Evolutionary conservation across 2,329 filamentous ascomycete genomes (phyloP).

Genomic region (Fulvia fulva): DNA sequence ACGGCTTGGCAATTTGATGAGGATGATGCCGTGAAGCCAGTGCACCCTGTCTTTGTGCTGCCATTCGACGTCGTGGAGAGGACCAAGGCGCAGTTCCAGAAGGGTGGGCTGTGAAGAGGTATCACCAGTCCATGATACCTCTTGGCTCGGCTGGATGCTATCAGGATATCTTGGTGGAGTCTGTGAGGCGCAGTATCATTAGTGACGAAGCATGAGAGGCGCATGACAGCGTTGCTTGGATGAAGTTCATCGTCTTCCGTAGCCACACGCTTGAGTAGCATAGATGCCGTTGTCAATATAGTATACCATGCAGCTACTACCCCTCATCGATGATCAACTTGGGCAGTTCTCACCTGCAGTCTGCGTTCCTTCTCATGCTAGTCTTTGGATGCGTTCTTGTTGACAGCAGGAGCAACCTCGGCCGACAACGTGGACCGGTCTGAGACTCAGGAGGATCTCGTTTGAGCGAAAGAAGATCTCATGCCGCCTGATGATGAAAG

Average conservation of each 20-base stretch:
- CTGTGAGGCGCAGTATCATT: neutral
- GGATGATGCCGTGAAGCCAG: conserved; percentile 62
- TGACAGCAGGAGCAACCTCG: neutral
- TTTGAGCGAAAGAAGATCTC: too few species aligned
- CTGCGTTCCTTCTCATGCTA: neutral
- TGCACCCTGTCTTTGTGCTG: conserved; percentile 84
- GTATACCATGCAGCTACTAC: neutral
- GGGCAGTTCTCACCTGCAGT: neutral
- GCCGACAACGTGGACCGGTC: neutral
- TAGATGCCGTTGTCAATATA: neutral
- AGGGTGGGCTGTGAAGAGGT: conserved; percentile 16
- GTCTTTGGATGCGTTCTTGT: neutral
- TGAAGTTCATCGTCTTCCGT: neutral
- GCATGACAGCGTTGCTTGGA: neutral
- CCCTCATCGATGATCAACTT: neutral
- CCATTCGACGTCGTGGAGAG: conserved; percentile 64
- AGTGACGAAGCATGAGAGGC: neutral
- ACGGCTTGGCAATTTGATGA: conserved; percentile 62
- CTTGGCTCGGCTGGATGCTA: too few species aligned
- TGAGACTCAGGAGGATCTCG: neutral
- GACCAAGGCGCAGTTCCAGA: conserved; percentile 22
- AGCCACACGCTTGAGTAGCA: neutral
- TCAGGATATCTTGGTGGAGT: neutral
- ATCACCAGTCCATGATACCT: too few species aligned
- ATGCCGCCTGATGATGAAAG: too few species aligned